Conservation (phyloP, 2,329 filamentous ascomycete species). For the Microdochium nivale region DNA sequence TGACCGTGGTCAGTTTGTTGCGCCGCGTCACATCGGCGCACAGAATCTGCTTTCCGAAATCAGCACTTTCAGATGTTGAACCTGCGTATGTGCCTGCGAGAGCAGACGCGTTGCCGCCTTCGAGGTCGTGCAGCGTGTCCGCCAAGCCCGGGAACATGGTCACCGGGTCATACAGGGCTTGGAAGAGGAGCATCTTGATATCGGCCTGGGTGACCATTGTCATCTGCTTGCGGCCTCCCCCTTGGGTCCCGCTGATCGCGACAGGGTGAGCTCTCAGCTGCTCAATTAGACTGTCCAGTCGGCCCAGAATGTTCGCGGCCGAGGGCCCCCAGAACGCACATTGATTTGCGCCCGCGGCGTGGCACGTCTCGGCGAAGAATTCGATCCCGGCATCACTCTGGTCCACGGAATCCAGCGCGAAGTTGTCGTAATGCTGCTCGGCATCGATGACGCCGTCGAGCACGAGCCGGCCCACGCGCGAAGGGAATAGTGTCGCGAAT, state of each 20-base stretch:
- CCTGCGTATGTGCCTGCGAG: slow-evolving; percentile 11
- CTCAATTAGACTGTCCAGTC: slow-evolving; percentile 14
- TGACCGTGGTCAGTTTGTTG: slow-evolving; percentile 18
- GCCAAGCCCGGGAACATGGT: slow-evolving; percentile 16
- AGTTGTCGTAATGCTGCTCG: slow-evolving; percentile 14
- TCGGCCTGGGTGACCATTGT: slow-evolving; percentile 18
- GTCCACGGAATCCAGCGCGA: slow-evolving; percentile 12
- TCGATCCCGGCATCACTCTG: slow-evolving; percentile 13
- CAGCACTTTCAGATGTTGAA: slow-evolving; percentile 4
- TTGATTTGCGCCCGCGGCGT: slow-evolving; percentile 13
- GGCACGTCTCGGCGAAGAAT: slow-evolving; percentile 12
- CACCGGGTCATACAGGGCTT: slow-evolving; percentile 12
- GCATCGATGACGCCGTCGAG: slow-evolving; percentile 20
- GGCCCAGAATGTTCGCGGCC: slow-evolving; percentile 14
- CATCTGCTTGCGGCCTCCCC: slow-evolving; percentile 2
- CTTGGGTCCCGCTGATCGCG: slow-evolving; percentile 11
- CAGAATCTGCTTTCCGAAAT: slow-evolving; percentile 12
- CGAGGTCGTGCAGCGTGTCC: slow-evolving; percentile 14
- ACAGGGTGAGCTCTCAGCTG: slow-evolving; percentile 16
- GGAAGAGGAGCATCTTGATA: slow-evolving; percentile 17
- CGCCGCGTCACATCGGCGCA: slow-evolving; percentile 19
- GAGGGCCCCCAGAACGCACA: slow-evolving; percentile 21
- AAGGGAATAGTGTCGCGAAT: slow-evolving; percentile 28
- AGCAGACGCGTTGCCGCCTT: slow-evolving; percentile 16
- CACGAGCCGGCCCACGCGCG: slow-evolving; percentile 25